Percentiles rank a stretch among this genome's conserved stretches.
Conservation (phyloP, 768 basidiomycete genomes). For the Cystoderma amianthinum region DNA sequence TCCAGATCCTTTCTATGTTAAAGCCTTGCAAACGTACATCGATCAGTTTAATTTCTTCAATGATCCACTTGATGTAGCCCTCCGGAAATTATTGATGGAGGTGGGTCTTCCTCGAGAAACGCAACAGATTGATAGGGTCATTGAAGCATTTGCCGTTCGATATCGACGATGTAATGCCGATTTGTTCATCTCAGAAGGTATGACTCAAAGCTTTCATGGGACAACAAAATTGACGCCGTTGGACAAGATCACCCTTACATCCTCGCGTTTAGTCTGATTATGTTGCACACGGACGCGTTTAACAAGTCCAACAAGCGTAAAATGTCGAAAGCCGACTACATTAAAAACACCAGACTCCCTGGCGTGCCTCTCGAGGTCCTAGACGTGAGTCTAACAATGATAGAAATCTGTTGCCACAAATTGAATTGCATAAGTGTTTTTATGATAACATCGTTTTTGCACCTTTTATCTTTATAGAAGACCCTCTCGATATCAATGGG, state of each 20-base stretch:
- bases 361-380: constrained; percentile 79
- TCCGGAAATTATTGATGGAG: constrained; percentile 87
- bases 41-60: constrained; percentile 68
- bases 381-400: constrained; percentile 49
- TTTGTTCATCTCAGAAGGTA: constrained; percentile 75
- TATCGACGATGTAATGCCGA: constrained; percentile 81
- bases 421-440: constrained; percentile 55
- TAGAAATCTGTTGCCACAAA: neutral
- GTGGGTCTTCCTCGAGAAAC: constrained; percentile 91
- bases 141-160: constrained; percentile 87
- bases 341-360: constrained; percentile 86
- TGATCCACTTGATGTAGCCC: constrained; percentile 86
- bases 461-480: constrained; percentile 95
- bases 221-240: constrained; percentile 1
- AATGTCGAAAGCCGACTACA: constrained; percentile 93
- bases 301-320: constrained; percentile 97
- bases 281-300: constrained; percentile 98
- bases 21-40: constrained; percentile 69
- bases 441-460: constrained; percentile 96
- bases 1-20: constrained; percentile 59
- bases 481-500: constrained; percentile 67
- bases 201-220: constrained; percentile 6
- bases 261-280: constrained; percentile 94
- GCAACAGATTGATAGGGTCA: constrained; percentile 96
- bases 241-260: constrained; percentile 86